Evolutionary conservation across 306 rosid genomes (phyloP), one percentile per base, ranked within the genome.

Genomic region (Sesbania bispinosa): DNA sequence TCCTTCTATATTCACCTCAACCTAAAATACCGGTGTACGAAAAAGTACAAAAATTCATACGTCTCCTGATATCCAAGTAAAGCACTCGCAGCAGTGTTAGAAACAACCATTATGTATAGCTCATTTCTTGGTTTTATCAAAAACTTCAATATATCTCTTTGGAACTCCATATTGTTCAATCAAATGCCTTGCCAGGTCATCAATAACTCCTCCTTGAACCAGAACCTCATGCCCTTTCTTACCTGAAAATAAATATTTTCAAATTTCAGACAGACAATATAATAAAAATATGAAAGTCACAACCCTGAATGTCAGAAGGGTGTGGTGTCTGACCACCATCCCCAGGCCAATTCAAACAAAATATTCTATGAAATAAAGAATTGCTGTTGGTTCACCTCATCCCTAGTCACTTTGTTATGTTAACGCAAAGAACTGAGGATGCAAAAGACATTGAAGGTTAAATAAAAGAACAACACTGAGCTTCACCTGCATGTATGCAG

Each of bases 201-300:
- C 95, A 30, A 94, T 90, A 30, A 94, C 97, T 15, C 98, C 96
- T 9, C 98, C 98, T 86, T 94, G 98, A 75, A 94, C 88, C 77
- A 90, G 65, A 74, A 90, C 97, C 71, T 90, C 96, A 5, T 79
- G 74, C 35, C 98, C 98, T 76, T 89, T 94, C 89, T 90, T 90
- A 74, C 98, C 91, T 90, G 90, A 71, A 74, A 60, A 69, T 53
- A 29, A 33, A 62, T 16, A 24, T 10, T 33, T 23, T 19, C 20
- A 54, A 63, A 58, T 42, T 48, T 63, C 30, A 53, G 45, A 24
- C 32, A 15, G 21, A 59, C 41, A 10, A 23, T 43, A 48, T 2
- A 42, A 57, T 32, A 24, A 20, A 21, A n/a, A n/a, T n/a, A n/a
- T n/a, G n/a, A n/a, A n/a, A n/a, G n/a, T 38, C 47, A 46, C 30